Percentiles rank a stretch among this genome's conserved stretches.
These are phyloP conservation scores for Penicillium paradoxum DNA, from an alignment of 495 filamentous ascomycete genomes.

Conservation along the genomic window DNA sequence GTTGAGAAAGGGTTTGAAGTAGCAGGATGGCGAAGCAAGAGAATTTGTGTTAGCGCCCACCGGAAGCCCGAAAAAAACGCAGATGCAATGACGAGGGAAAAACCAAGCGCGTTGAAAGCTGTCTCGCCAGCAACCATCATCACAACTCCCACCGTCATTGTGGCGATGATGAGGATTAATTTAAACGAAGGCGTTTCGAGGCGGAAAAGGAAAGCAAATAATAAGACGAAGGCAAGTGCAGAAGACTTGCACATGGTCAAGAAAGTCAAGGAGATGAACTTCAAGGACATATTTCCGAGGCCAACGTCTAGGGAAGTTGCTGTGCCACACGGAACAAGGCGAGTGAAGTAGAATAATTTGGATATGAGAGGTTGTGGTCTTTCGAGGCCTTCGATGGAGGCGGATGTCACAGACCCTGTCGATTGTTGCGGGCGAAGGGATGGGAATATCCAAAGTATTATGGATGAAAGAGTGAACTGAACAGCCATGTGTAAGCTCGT, in stretches of 20 bases:
- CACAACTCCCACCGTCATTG: conserved; percentile 91
- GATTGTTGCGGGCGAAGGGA: conserved; percentile 67
- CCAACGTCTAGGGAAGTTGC: conserved; percentile 97
- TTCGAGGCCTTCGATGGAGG: conserved; percentile 37
- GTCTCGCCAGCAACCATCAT: conserved; percentile 99
- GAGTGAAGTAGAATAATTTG: conserved; percentile 82
- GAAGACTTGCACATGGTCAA: conserved; percentile 99
- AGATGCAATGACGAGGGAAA: conserved; percentile 84
- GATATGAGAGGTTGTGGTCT: conserved; percentile 74
- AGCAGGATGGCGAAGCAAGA: conserved; percentile 88
- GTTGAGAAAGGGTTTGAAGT: conserved; percentile 95
- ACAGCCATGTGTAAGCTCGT: conserved; percentile 95
- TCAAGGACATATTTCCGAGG: conserved; percentile 89
- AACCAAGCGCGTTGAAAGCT: conserved; percentile 84
- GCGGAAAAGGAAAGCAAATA: conserved; percentile 93
- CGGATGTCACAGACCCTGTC: conserved; percentile 41
- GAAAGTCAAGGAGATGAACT: conserved; percentile 94
- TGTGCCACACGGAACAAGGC: conserved; percentile 87
- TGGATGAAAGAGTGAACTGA: conserved; percentile 77
- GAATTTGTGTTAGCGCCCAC: conserved; percentile 94
- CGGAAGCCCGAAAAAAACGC: conserved; percentile 96
- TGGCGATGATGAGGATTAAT: conserved; percentile 78
- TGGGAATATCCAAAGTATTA: conserved; percentile 79
- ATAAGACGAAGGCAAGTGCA: conserved; percentile 85
- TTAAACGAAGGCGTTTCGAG: conserved; percentile 83